Conservation (phyloP, 169 alveolate genomes). For the Plasmodium chabaudi region DNA sequence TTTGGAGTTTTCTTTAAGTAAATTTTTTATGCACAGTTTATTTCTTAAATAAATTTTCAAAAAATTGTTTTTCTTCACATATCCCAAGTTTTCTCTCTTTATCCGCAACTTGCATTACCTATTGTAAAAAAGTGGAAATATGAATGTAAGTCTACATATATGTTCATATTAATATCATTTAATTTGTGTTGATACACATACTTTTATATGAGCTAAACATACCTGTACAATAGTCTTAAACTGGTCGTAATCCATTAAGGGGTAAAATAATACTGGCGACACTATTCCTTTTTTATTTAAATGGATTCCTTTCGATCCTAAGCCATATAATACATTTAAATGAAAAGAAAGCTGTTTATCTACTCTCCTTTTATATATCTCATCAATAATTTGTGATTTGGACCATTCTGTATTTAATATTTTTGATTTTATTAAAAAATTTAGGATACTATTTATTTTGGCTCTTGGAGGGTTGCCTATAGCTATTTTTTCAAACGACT, state of each 20-base stretch:
- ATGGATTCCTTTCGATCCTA: conserved; percentile 67
- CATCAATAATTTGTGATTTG: conserved; percentile 55
- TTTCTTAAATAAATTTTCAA: conserved; percentile 40
- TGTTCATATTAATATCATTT: not conserved
- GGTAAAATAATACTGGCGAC: conserved; percentile 47
- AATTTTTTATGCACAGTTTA: not conserved
- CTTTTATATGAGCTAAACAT: not conserved
- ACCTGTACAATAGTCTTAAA: conserved; percentile 54
- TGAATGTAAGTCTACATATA: not conserved
- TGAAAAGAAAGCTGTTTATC: conserved; percentile 56
- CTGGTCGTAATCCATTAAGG: conserved; percentile 52
- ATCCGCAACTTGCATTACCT: conserved; percentile 72
- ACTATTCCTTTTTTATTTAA: conserved; percentile 63
- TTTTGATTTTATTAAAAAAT: conserved; percentile 37
- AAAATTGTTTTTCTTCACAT: conserved; percentile 22
- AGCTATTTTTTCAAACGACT: conserved; percentile 43
- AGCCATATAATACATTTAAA: conserved; percentile 58
- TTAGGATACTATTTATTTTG: conserved; percentile 35
- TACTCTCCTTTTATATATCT: conserved; percentile 32
- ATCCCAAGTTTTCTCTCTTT: conserved; percentile 22
- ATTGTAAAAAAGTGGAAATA: not conserved
- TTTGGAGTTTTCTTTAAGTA: too few species aligned
- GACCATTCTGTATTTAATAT: conserved; percentile 38
- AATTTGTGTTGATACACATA: too few species aligned
- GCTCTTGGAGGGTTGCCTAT: conserved; percentile 70